Percentiles rank a stretch among this genome's conserved stretches.
Evolutionary conservation across 208 protist genomes (phyloP).

Genomic region (Plasmodiophora brassicae): DNA sequence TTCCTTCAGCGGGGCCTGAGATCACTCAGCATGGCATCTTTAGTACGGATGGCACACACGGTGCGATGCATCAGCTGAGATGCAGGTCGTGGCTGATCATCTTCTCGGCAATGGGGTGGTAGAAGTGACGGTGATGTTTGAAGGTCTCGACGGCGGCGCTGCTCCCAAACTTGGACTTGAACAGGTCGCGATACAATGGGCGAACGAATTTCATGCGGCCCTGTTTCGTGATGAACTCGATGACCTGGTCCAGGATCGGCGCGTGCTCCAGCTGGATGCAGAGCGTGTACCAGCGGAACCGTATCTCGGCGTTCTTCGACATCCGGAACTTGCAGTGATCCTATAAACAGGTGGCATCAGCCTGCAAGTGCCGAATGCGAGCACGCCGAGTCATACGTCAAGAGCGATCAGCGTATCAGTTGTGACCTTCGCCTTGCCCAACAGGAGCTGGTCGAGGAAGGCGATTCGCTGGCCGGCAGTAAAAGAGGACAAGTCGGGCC

Average conservation of each 20-base stretch:
- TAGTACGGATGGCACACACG: too few relatives aligned
- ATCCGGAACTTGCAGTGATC: conserved; percentile 45
- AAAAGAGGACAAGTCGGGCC: neutral
- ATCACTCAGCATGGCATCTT: too few relatives aligned
- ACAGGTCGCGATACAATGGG: conserved; percentile 62
- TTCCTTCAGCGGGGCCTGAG: too few relatives aligned
- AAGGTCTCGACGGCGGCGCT: conserved; percentile 48
- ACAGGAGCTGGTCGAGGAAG: conserved; percentile 41
- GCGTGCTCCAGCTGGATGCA: conserved; percentile 18
- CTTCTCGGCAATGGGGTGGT: conserved; percentile 58
- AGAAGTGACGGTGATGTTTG: conserved; percentile 32
- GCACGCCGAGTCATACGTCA: neutral
- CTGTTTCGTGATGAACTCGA: conserved; percentile 39
- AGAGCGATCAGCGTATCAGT: neutral
- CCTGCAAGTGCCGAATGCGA: neutral
- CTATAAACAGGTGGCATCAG: conserved; percentile 46
- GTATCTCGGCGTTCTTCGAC: conserved; percentile 54
- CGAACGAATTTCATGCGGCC: conserved; percentile 69
- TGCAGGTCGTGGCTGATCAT: conserved; percentile 62
- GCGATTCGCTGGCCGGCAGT: neutral
- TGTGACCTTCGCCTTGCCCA: neutral
- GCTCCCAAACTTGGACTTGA: neutral
- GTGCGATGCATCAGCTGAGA: too few relatives aligned
- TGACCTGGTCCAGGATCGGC: conserved; percentile 40
- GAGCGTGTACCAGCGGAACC: conserved; percentile 52